phyloP scores from a whole-genome alignment of 208 protist species.

The Crithidia brevicula region DNA sequence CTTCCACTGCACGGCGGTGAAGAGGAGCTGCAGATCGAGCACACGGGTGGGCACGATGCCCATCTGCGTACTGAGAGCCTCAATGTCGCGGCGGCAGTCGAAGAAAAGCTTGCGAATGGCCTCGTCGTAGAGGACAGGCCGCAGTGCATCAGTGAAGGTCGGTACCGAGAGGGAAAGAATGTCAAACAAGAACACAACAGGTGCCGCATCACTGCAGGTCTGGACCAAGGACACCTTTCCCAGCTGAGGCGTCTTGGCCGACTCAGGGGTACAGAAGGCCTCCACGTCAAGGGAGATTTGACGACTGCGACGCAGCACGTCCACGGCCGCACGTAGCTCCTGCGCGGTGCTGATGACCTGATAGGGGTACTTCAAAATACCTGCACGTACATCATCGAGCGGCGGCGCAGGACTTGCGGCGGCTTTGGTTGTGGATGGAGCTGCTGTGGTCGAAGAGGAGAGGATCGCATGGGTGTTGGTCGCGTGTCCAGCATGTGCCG shows the following conservation, averaged over 20 bases:
- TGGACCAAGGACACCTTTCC: constrained; percentile 87
- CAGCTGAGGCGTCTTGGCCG: constrained; percentile 58
- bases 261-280: constrained; percentile 72
- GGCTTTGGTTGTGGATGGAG: background rate
- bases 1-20: constrained; percentile 86
- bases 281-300: constrained; percentile 87
- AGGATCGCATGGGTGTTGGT: background rate
- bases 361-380: constrained; percentile 69
- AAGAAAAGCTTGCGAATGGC: constrained; percentile 83
- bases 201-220: constrained; percentile 56
- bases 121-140: constrained; percentile 42
- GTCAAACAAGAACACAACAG: constrained; percentile 86
- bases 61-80: constrained; percentile 86
- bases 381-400: constrained; percentile 9
- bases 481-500: too few relatives aligned
- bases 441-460: background rate
- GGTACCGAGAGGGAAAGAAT: constrained; percentile 62
- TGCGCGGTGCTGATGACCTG: constrained; percentile 59
- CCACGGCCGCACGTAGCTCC: constrained; percentile 42
- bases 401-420: background rate
- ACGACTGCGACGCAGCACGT: constrained; percentile 33
- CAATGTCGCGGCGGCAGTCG: constrained; percentile 90
- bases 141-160: constrained; percentile 38
- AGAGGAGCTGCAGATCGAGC: constrained; percentile 87
- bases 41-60: constrained; percentile 56